Evolutionary conservation across 2,329 filamentous ascomycete genomes (phyloP).

Genomic region (Sporothrix dimorphospora): DNA sequence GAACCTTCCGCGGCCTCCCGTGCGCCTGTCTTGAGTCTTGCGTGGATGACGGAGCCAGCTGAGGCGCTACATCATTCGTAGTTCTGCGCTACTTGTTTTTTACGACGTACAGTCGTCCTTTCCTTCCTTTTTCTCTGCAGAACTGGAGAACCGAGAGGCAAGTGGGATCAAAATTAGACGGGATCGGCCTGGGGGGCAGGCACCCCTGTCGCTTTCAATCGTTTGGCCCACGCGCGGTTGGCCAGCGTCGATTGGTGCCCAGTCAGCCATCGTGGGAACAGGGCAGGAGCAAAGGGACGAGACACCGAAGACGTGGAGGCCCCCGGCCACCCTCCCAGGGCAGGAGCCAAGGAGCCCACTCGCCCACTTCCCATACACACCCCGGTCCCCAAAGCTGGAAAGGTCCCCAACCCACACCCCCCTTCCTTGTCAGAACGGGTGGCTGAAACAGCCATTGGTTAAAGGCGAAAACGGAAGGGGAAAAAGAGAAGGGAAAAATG

Average conservation of each 20-base stretch:
- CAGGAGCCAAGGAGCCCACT: slow-evolving; percentile 16
- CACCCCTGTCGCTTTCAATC: slow-evolving; percentile 8
- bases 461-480: slow-evolving; percentile 1
- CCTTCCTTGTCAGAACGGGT: slow-evolving; percentile 18
- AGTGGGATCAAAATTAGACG: slow-evolving; percentile 28
- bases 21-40: slow-evolving; percentile 5
- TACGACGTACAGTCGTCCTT: not conserved
- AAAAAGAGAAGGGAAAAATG: not conserved
- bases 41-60: slow-evolving; percentile 18
- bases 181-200: slow-evolving; percentile 27
- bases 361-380: slow-evolving; percentile 6
- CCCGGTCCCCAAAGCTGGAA: not conserved
- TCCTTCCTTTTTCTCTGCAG: slow-evolving; percentile 5
- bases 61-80: slow-evolving; percentile 11
- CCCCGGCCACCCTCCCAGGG: not conserved
- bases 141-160: not conserved
- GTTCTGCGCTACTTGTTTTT: slow-evolving; percentile 18
- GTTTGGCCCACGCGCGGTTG: slow-evolving; percentile 10
- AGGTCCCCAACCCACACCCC: slow-evolving; percentile 15
- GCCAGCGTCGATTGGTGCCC: slow-evolving; percentile 14
- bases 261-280: not conserved
- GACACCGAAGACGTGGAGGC: slow-evolving; percentile 20
- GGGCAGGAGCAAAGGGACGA: slow-evolving; percentile 20
- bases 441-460: slow-evolving; percentile 28
- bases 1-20: slow-evolving; percentile 26